Evolutionary conservation across 768 basidiomycete species (phyloP), one percentile per base, ranked within the genome.

Genomic region (Cubamyces lactineus): DNA sequence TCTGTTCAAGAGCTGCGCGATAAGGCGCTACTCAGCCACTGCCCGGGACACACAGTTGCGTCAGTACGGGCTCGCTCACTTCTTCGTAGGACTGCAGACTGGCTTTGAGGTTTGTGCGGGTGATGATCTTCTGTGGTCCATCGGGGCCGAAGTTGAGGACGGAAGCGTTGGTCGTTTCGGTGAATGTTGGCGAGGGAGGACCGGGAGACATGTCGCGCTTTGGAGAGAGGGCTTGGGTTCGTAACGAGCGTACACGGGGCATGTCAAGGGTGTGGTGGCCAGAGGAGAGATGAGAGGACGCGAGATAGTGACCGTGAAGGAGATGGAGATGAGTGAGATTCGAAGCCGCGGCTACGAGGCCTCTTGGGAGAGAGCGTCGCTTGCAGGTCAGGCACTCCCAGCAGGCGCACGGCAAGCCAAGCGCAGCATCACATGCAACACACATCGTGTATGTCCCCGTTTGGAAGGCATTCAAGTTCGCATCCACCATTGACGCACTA

Each of bases 121-220:
- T 92, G 58, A 94, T 92, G 60, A 94, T 88, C 80, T 91, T 92
- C 65, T 84, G 79, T 42, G 89, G 89, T 7, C 91, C 89, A 67
- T 86, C 80, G 50, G 79, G 78, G 34, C 91, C 90, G 73, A 92
- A 89, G 72, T 89, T 84, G 77, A 92, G 83, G 49, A 83, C 84
- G 17, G 92, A 92, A 34, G 80, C 89, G 70, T 91, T 85, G 11
- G 93, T 94, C 23, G 84, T 78, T 19, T 93, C 91, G 30, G 91
- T 88, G 76, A 89, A 92, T 2, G 92, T 92, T 54, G 92, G 92
- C 24, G 92, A 94, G 2, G 91, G 89, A 57, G 89, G 87, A 40
- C 78, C 75, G 56, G 86, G 80, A 6, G 86, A 84, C 3, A 77
- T 72, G 54, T 74, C 77, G 57, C 80, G 78, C 69, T 78, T 76